Conservation (phyloP, 345 rosid species). For the Moricandia moricandioides region DNA sequence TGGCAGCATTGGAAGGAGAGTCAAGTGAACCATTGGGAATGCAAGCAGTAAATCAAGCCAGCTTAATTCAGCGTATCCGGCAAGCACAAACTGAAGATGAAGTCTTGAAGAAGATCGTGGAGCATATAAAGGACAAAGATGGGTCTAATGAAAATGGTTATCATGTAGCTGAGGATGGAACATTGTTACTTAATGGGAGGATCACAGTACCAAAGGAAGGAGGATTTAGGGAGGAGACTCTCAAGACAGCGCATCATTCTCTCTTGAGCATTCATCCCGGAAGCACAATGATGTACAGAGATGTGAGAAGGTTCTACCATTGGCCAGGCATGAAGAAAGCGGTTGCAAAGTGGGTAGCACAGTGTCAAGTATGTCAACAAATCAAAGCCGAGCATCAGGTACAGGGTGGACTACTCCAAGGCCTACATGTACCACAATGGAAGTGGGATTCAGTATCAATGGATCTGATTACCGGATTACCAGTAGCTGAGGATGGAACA, state of each 20-base stretch:
- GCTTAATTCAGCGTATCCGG: no score
- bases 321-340: not conserved
- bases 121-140: no score
- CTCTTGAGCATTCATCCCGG: not conserved
- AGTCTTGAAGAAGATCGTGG: no score
- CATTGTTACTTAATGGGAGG: not conserved
- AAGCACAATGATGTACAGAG: not conserved
- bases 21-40: no score
- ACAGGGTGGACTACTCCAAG: not conserved
- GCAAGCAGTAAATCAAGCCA: no score
- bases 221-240: not conserved
- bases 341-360: not conserved
- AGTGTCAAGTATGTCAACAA: not conserved
- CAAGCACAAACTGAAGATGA: no score
- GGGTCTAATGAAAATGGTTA: not conserved
- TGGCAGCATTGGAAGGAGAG: no score
- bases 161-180: not conserved
- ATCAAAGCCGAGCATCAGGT: not conserved
- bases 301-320: not conserved
- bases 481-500: not conserved
- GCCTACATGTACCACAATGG: not conserved
- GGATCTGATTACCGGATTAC: not conserved
- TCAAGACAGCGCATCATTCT: not conserved
- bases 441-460: not conserved
- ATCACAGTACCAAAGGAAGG: not conserved